These are phyloP conservation scores for Dacryopinax spathularia DNA, from an alignment of 768 basidiomycete species.

Conservation along the genomic window DNA sequence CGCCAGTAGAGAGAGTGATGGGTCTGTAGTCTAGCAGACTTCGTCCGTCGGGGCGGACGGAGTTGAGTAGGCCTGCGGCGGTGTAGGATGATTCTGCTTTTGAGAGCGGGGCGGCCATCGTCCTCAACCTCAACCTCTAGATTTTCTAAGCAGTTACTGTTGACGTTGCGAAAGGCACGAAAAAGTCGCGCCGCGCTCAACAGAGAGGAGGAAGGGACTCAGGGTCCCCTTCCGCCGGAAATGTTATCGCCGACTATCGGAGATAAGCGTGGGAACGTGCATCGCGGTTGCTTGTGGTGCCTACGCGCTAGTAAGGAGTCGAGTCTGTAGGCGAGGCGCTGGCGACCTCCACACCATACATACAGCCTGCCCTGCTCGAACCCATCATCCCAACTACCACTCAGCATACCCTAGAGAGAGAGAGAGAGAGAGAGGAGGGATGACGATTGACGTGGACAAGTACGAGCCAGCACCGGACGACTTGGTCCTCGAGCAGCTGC, in stretches of 20 bases:
- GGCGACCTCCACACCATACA: too few species aligned
- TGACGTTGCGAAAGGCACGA: neutral
- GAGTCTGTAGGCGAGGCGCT: too few species aligned
- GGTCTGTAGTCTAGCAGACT: slow-evolving; percentile 48
- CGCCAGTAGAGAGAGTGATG: slow-evolving; percentile 60
- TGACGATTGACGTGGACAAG: slow-evolving; percentile 41
- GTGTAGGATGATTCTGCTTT: slow-evolving; percentile 73
- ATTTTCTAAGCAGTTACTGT: too few species aligned
- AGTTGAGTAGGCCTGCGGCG: slow-evolving; percentile 46
- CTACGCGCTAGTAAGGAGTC: too few species aligned
- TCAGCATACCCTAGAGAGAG: too few species aligned
- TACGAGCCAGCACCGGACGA: slow-evolving; percentile 46
- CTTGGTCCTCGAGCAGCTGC: slow-evolving; percentile 53
- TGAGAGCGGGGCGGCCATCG: slow-evolving; percentile 31
- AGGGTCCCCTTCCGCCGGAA: neutral
- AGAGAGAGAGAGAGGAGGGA: too few species aligned
- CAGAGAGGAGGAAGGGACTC: neutral
- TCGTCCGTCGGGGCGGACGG: slow-evolving; percentile 69
- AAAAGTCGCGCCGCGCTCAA: too few species aligned
- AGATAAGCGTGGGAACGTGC: neutral
- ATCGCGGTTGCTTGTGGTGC: too few species aligned
- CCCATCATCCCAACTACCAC: too few species aligned
- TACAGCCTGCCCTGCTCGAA: too few species aligned
- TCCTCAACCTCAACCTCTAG: too few species aligned
- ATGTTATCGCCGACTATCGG: neutral